Percentiles rank a stretch among this genome's conserved stretches.
Conservation (phyloP, 805 yeast species). For the Yarrowia sp. region DNA sequence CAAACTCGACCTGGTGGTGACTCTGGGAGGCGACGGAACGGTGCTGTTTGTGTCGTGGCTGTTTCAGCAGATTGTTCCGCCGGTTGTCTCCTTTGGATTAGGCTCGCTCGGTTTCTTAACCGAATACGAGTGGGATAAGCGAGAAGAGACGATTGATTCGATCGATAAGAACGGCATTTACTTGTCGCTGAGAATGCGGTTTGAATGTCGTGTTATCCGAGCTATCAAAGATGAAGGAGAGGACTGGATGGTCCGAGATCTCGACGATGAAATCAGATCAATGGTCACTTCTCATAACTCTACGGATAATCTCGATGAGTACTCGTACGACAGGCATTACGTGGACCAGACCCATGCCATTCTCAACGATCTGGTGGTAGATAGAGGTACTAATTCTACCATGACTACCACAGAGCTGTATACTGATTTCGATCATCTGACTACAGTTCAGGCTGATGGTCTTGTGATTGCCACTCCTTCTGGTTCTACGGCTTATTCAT, state of each 20-base stretch:
- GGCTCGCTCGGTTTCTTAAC: slow-evolving; percentile 94
- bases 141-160: slow-evolving; percentile 40
- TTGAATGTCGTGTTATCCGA: slow-evolving; percentile 50
- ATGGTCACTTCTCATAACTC: slow-evolving; percentile 20
- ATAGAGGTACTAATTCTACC: slow-evolving; percentile 52
- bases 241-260: slow-evolving; percentile 27
- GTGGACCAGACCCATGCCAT: slow-evolving; percentile 42
- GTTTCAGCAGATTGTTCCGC: slow-evolving; percentile 85
- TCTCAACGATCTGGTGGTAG: slow-evolving; percentile 53
- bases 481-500: slow-evolving; percentile 82
- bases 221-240: slow-evolving; percentile 33
- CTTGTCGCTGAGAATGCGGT: slow-evolving; percentile 51
- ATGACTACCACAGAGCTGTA: slow-evolving; percentile 53
- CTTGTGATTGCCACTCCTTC: slow-evolving; percentile 64
- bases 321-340: slow-evolving; percentile 34
- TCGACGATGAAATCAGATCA: slow-evolving; percentile 35
- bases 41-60: slow-evolving; percentile 83
- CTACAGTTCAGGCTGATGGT: slow-evolving; percentile 68
- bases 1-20: slow-evolving; percentile 54
- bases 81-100: slow-evolving; percentile 80
- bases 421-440: slow-evolving; percentile 50
- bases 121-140: slow-evolving; percentile 52
- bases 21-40: slow-evolving; percentile 97
- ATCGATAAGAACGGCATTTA: slow-evolving; percentile 47
- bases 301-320: slow-evolving; percentile 17